A percentile compares a stretch with the other conserved stretches of the same genome.
Conservation (phyloP, 2,329 filamentous ascomycete species). For the Aspergillus sp. region DNA sequence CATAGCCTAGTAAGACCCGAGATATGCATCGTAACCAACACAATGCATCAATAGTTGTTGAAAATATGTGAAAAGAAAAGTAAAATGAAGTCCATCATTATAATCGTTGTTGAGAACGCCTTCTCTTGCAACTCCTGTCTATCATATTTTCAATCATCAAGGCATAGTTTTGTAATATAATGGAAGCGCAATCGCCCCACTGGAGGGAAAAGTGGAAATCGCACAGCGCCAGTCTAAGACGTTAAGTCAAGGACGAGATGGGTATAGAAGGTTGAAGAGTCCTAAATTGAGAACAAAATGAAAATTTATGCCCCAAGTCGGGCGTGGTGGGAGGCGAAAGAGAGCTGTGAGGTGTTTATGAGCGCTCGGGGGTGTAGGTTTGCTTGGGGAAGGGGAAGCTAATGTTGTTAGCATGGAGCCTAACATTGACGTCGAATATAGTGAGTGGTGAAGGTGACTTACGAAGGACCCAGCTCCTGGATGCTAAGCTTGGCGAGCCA, state of each 20-base stretch:
- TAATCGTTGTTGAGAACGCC: conserved; percentile 44
- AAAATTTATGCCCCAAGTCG: conserved; percentile 14
- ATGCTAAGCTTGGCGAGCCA: conserved; percentile 96
- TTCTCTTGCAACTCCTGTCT: conserved; percentile 26
- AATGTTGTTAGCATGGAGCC: conserved; percentile 22
- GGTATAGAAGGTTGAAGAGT: conserved; percentile 49
- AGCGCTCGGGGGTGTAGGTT: conserved; percentile 61
- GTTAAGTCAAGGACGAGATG: conserved; percentile 34
- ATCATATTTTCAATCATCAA: conserved; percentile 16
- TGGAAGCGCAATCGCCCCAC: conserved; percentile 14
- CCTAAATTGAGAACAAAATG: conserved; percentile 35
- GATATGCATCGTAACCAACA: conserved; percentile 6
- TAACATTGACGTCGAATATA: neutral
- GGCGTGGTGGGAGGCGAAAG: neutral
- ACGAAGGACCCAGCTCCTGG: conserved; percentile 94
- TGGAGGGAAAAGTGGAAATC: conserved; percentile 11
- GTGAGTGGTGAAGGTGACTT: conserved; percentile 53
- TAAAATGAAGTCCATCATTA: conserved; percentile 26
- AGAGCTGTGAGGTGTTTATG: conserved; percentile 23
- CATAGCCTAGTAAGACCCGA: neutral
- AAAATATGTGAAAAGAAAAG: conserved; percentile 14
- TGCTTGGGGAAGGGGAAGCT: conserved; percentile 85
- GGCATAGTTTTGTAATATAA: conserved; percentile 11
- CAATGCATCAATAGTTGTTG: conserved; percentile 10
- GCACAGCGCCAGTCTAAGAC: conserved; percentile 31